These are phyloP conservation scores for Cryphonectria japonica DNA, from an alignment of 2,329 filamentous ascomycete species.

Conservation along the genomic window DNA sequence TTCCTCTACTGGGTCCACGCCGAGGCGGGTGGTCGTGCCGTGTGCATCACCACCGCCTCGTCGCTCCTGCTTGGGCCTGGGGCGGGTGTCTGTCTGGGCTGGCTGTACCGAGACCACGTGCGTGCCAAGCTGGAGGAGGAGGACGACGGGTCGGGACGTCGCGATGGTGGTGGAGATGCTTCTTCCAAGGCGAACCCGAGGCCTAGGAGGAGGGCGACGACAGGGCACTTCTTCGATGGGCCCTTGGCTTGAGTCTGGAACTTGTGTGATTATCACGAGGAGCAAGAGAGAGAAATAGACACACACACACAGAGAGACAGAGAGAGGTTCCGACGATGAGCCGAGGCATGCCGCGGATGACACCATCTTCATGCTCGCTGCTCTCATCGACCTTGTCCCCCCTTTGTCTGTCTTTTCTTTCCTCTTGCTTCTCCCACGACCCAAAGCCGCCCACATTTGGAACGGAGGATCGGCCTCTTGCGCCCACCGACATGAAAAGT, in stretches of 20 bases:
- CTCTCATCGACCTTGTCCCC: not conserved
- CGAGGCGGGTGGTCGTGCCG: slow-evolving; percentile 50
- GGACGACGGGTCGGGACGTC: not conserved
- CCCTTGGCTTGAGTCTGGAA: not conserved
- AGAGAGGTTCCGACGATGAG: not conserved
- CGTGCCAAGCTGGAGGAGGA: slow-evolving; percentile 28
- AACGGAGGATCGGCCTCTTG: not conserved
- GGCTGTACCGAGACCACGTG: slow-evolving; percentile 38
- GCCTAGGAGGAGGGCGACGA: not conserved
- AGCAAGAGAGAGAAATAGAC: not conserved
- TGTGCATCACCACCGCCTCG: slow-evolving; percentile 33
- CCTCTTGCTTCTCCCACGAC: too few relatives aligned
- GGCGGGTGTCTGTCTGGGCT: slow-evolving; percentile 41
- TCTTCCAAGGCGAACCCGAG: not conserved
- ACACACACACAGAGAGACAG: not conserved
- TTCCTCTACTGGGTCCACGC: slow-evolving; percentile 58
- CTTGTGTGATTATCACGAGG: not conserved
- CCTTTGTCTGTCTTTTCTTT: too few relatives aligned
- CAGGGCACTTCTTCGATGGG: slow-evolving; percentile 34
- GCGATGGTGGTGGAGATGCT: not conserved
- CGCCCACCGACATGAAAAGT: not conserved
- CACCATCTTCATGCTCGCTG: not conserved
- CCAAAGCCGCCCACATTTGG: not conserved
- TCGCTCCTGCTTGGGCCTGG: slow-evolving; percentile 42
- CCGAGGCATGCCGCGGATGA: not conserved